phyloP scores from a whole-genome alignment of 2,329 filamentous ascomycete genomes.

The Chlorencoelia australis region DNA sequence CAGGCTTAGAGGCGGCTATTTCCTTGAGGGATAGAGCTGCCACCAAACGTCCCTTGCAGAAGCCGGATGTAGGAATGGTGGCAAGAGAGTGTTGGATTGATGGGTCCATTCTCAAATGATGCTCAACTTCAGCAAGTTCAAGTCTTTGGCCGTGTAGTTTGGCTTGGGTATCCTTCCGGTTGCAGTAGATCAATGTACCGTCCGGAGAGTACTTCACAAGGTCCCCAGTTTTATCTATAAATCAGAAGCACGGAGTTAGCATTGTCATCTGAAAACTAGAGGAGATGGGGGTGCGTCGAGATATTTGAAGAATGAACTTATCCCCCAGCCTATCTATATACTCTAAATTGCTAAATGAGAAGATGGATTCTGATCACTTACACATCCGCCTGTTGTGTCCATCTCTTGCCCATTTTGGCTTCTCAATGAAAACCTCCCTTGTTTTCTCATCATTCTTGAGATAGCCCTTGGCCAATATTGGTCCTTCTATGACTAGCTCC shows the following conservation, averaged over 20 bases:
- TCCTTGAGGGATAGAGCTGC: slow-evolving; percentile 1
- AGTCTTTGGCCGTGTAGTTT: slow-evolving; percentile 5
- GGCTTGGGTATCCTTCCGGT: slow-evolving; percentile 3
- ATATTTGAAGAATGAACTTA: no score
- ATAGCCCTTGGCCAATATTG: slow-evolving; percentile 30
- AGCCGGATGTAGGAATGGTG: slow-evolving; percentile 6
- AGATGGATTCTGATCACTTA: no score
- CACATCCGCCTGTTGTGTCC: no score
- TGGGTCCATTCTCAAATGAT: slow-evolving; percentile 5
- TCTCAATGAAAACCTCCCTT: slow-evolving; percentile 26
- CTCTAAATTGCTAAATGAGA: no score
- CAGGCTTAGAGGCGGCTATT: not conserved
- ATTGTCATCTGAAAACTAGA: no score
- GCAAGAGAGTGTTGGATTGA: slow-evolving; percentile 4
- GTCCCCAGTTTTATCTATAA: slow-evolving; percentile 45
- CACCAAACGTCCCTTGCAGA: slow-evolving; percentile 3
- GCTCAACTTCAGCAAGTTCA: slow-evolving; percentile 3
- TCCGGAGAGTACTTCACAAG: slow-evolving; percentile 28
- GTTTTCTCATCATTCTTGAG: slow-evolving; percentile 30
- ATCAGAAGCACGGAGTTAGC: not conserved
- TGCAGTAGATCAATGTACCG: slow-evolving; percentile 2
- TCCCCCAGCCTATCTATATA: no score
- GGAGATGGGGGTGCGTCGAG: no score
- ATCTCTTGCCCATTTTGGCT: slow-evolving; percentile 8
- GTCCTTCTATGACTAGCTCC: slow-evolving; percentile 31